A percentile compares a stretch with the other conserved stretches of the same genome.
These are phyloP conservation scores for Talaromyces stipitatus DNA, from an alignment of 495 filamentous ascomycete genomes.

Conservation along the genomic window DNA sequence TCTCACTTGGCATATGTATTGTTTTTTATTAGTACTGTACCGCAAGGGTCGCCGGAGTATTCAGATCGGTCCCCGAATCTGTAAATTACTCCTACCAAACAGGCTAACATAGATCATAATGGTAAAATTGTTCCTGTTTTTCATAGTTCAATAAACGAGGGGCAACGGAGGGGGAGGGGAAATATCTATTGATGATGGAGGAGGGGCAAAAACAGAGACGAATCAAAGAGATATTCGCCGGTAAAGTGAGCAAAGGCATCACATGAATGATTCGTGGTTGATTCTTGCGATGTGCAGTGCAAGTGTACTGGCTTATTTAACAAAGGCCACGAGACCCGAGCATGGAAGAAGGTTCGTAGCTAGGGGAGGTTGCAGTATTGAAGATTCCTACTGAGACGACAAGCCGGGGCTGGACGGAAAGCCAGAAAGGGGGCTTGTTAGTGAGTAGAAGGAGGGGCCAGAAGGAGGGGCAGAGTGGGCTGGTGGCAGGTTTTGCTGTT, in stretches of 20 bases:
- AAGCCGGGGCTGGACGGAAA: neutral
- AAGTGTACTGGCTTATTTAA: too few relatives aligned
- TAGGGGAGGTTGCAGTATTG: neutral
- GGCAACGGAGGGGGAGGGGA: neutral
- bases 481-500: neutral
- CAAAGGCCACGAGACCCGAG: neutral
- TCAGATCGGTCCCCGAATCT: neutral
- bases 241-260: neutral
- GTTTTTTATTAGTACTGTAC: neutral
- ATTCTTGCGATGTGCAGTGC: too few relatives aligned
- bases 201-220: neutral
- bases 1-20: neutral
- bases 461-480: neutral
- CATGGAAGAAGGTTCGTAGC: neutral
- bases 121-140: neutral
- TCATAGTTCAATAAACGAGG: neutral
- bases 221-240: neutral
- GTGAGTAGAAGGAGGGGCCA: neutral
- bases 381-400: neutral
- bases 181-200: neutral
- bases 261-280: neutral
- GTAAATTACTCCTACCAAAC: neutral
- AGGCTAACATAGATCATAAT: neutral
- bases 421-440: neutral
- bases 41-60: constrained; percentile 1